Evolutionary conservation across 768 basidiomycete genomes (phyloP).

Genomic region (Cystofilobasidium capitatum): DNA sequence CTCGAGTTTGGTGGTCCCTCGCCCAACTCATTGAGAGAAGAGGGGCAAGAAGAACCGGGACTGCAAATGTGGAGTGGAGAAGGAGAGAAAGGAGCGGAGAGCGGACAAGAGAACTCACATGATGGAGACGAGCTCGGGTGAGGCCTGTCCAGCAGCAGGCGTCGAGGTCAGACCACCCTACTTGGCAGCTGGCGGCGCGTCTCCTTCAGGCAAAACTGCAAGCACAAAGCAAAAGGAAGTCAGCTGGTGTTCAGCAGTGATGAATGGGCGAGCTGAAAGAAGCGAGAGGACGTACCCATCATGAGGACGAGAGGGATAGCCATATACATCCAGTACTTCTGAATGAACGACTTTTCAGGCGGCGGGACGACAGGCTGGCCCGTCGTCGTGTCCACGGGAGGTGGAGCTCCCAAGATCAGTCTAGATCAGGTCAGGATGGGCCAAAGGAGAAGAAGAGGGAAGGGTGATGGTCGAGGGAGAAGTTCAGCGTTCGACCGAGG

Average conservation of each 20-base stretch:
- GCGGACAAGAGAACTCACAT: too few species aligned
- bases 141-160: too few species aligned
- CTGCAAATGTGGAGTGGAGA: too few species aligned
- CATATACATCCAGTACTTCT: conserved; percentile 13
- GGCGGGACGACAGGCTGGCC: neutral
- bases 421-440: neutral
- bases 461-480: neutral
- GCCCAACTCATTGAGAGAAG: too few species aligned
- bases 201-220: neutral
- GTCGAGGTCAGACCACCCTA: too few species aligned
- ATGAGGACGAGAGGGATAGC: neutral
- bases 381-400: conserved; percentile 2
- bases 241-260: neutral
- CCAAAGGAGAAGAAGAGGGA: neutral
- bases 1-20: too few species aligned
- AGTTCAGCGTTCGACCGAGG: neutral
- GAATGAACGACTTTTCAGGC: conserved; percentile 1
- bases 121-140: too few species aligned
- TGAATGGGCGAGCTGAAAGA: neutral
- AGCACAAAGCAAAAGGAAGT: too few species aligned
- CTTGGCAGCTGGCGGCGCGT: neutral
- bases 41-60: too few species aligned
- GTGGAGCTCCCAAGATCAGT: conserved; percentile 2
- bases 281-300: neutral
- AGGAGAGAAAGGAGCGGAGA: too few species aligned